Evolutionary conservation across 2,329 filamentous ascomycete genomes (phyloP).

Genomic region (Aspergillus sp.): DNA sequence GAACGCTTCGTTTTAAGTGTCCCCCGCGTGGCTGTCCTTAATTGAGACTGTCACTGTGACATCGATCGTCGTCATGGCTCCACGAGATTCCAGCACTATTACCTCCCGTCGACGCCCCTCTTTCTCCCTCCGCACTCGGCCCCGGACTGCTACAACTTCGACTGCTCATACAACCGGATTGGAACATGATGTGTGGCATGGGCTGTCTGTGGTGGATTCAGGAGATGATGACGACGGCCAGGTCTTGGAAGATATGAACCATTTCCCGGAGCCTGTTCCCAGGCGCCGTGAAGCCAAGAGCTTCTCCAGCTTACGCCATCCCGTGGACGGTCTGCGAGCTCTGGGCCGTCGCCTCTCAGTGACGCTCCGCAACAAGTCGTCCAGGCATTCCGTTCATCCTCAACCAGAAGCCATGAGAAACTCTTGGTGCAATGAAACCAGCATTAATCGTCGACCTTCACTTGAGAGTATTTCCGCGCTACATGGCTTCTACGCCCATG

Average conservation of each 20-base stretch:
- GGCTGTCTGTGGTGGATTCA: slow-evolving; percentile 26
- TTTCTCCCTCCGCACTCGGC: slow-evolving; percentile 39
- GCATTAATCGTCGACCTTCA: slow-evolving; percentile 40
- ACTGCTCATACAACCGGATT: slow-evolving; percentile 23
- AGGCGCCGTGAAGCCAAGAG: slow-evolving; percentile 43
- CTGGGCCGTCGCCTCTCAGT: slow-evolving; percentile 46
- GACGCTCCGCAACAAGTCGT: slow-evolving; percentile 41
- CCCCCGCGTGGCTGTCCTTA: slow-evolving; percentile 2
- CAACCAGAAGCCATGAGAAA: slow-evolving; percentile 20
- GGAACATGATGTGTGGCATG: slow-evolving; percentile 28
- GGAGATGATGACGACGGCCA: slow-evolving; percentile 26
- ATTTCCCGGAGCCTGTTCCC: slow-evolving; percentile 34
- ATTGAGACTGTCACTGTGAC: slow-evolving; percentile 12
- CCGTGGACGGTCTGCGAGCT: slow-evolving; percentile 44
- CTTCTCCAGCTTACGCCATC: slow-evolving; percentile 46
- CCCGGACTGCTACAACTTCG: slow-evolving; percentile 38
- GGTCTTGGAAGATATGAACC: slow-evolving; percentile 36
- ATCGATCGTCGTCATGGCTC: slow-evolving; percentile 29
- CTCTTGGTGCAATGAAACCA: slow-evolving; percentile 31
- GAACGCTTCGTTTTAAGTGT: slow-evolving; percentile 8
- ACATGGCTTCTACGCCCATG: slow-evolving; percentile 37
- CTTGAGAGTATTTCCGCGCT: slow-evolving; percentile 39
- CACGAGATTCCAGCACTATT: slow-evolving; percentile 32
- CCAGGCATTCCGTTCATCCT: slow-evolving; percentile 29
- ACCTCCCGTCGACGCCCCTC: slow-evolving; percentile 42